Percentiles rank a stretch among this genome's conserved stretches.
These are phyloP conservation scores for Gloeopeniophorella convolvens DNA, from an alignment of 768 basidiomycete genomes.

Conservation along the genomic window DNA sequence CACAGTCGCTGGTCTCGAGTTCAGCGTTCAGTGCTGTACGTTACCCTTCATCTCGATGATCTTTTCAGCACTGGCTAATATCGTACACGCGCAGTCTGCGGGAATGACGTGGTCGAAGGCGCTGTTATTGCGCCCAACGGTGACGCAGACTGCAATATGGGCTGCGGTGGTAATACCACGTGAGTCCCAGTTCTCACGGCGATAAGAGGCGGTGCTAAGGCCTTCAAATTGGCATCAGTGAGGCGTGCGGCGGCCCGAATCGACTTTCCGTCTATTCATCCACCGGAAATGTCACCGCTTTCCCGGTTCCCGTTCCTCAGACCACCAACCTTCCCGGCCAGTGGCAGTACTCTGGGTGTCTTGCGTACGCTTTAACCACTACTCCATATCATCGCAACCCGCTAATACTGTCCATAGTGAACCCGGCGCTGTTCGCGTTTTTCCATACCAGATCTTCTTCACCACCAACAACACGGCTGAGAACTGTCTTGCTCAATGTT, in stretches of 20 bases:
- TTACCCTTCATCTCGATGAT: conserved; percentile 13
- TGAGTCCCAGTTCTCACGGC: conserved; percentile 28
- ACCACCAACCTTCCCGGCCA: conserved; percentile 53
- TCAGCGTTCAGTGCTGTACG: conserved; percentile 44
- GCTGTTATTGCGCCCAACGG: conserved; percentile 43
- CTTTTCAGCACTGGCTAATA: not conserved
- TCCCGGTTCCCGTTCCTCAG: conserved; percentile 53
- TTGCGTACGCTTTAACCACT: conserved; percentile 38
- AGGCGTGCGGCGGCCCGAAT: conserved; percentile 69
- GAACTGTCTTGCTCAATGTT: conserved; percentile 62
- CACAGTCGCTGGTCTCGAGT: conserved; percentile 69
- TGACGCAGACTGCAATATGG: conserved; percentile 69
- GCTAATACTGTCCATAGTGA: conserved; percentile 37
- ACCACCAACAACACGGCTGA: conserved; percentile 56
- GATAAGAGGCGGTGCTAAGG: not conserved
- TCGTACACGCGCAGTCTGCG: conserved; percentile 49
- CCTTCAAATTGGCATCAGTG: conserved; percentile 31
- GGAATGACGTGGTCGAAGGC: conserved; percentile 54
- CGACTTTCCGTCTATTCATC: conserved; percentile 65
- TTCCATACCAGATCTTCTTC: conserved; percentile 57
- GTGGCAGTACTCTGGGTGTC: conserved; percentile 63
- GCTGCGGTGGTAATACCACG: conserved; percentile 64
- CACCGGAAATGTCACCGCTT: conserved; percentile 40
- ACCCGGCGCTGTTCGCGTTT: conserved; percentile 36
- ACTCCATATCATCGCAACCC: not conserved